Evolutionary conservation across 2,329 filamentous ascomycete species (phyloP).

Genomic region (Didymella segeticola): DNA sequence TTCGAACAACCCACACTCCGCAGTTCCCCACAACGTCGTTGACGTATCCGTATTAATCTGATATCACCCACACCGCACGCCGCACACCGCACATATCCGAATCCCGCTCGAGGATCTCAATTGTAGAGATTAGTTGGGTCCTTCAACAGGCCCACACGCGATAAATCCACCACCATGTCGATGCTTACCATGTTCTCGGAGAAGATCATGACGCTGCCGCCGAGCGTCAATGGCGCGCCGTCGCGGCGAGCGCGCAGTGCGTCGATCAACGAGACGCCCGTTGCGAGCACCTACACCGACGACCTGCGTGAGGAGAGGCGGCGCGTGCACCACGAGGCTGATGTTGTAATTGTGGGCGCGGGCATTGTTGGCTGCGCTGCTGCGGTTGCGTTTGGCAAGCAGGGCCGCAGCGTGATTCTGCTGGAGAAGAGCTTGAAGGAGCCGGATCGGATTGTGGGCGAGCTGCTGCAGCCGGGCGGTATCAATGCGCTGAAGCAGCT

Average conservation of each 20-base stretch:
- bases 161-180: slow-evolving; percentile 16
- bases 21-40: not conserved
- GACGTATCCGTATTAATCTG: not conserved
- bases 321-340: slow-evolving; percentile 67
- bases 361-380: slow-evolving; percentile 88
- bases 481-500: slow-evolving; percentile 80
- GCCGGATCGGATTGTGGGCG: slow-evolving; percentile 94
- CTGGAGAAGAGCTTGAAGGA: slow-evolving; percentile 89
- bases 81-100: not conserved
- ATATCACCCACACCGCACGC: not conserved
- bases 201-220: slow-evolving; percentile 34
- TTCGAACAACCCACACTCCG: too few relatives aligned
- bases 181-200: slow-evolving; percentile 38
- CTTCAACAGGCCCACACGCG: slow-evolving; percentile 22
- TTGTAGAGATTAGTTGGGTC: slow-evolving; percentile 5
- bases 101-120: not conserved
- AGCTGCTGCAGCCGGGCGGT: slow-evolving; percentile 92
- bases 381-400: slow-evolving; percentile 82
- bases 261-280: slow-evolving; percentile 20
- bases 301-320: slow-evolving; percentile 55
- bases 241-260: slow-evolving; percentile 21
- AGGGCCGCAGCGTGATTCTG: slow-evolving; percentile 88
- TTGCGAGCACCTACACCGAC: slow-evolving; percentile 19
- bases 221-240: slow-evolving; percentile 25
- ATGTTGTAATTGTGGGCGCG: slow-evolving; percentile 91